A percentile compares a stretch with the other conserved stretches of the same genome.
Evolutionary conservation across 148 eudicot genomes (phyloP).

Genomic region (Persicaria maculosa): DNA sequence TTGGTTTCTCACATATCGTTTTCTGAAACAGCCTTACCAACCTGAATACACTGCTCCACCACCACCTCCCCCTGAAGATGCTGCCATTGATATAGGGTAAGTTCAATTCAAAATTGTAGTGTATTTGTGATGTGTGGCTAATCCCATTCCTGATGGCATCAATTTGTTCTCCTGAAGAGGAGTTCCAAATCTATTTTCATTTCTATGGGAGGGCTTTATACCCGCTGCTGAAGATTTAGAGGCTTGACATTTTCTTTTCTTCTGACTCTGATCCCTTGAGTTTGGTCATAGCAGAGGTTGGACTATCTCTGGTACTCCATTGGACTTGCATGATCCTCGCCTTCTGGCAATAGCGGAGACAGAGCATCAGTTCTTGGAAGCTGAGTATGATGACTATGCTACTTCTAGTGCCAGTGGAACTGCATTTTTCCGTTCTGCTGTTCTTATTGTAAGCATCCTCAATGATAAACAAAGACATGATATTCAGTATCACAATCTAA

Average conservation of each 20-base stretch:
- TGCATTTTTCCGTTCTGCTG: constrained; percentile 81
- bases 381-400: constrained; percentile 77
- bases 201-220: background rate
- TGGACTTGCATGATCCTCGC: constrained; percentile 71
- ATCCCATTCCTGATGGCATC: too few species aligned
- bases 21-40: constrained; percentile 56
- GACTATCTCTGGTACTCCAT: constrained; percentile 57
- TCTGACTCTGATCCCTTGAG: background rate
- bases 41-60: constrained; percentile 85
- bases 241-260: background rate
- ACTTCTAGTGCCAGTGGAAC: constrained; percentile 71
- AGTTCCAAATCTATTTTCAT: background rate
- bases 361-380: constrained; percentile 53
- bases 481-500: background rate
- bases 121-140: background rate
- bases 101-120: constrained; percentile 4
- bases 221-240: background rate
- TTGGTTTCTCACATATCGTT: background rate
- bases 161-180: background rate
- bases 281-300: constrained; percentile 31
- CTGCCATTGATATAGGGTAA: constrained; percentile 91
- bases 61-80: constrained; percentile 56
- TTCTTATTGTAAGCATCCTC: constrained; percentile 56
- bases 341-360: constrained; percentile 80
- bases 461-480: background rate